Conservation (phyloP, 179 eudicot genomes). For the Actinidia polygama region DNA sequence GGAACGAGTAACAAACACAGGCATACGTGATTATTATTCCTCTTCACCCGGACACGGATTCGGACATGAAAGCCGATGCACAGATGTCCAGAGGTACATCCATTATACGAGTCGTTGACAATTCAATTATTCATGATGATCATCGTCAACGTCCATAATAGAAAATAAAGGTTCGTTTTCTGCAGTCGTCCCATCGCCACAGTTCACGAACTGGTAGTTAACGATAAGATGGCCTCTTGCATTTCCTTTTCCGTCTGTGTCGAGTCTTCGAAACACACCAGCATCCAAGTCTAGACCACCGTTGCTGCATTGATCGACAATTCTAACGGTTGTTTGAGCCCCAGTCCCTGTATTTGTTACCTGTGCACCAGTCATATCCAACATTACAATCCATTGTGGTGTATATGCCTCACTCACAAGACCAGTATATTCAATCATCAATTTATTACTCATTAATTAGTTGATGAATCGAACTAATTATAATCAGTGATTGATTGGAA, state of each 20-base stretch:
- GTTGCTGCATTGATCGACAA: constrained; percentile 65
- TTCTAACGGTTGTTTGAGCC: constrained; percentile 57
- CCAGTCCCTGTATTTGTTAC: constrained; percentile 59
- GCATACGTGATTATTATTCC: too few relatives aligned
- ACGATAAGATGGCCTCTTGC: constrained; percentile 55
- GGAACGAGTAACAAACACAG: too few relatives aligned
- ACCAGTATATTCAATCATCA: too few relatives aligned
- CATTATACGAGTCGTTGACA: too few relatives aligned
- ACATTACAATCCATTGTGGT: not conserved
- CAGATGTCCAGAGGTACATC: too few relatives aligned
- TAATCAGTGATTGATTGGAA: too few relatives aligned
- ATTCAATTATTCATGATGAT: not conserved
- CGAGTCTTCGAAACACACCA: constrained; percentile 47
- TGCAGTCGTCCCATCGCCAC: constrained; percentile 14
- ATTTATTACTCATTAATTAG: too few relatives aligned
- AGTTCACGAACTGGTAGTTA: constrained; percentile 55
- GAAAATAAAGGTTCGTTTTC: not conserved
- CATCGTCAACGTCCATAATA: not conserved
- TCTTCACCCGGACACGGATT: too few relatives aligned
- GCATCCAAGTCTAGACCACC: constrained; percentile 66
- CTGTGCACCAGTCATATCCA: constrained; percentile 16
- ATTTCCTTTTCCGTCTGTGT: constrained; percentile 47
- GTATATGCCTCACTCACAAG: too few relatives aligned
- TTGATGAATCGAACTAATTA: too few relatives aligned
- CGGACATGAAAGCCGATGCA: too few relatives aligned